Percentiles rank a stretch among this genome's conserved stretches.
phyloP scores from a whole-genome alignment of 2,329 filamentous ascomycete species.

The Uncinocarpus reesii region DNA sequence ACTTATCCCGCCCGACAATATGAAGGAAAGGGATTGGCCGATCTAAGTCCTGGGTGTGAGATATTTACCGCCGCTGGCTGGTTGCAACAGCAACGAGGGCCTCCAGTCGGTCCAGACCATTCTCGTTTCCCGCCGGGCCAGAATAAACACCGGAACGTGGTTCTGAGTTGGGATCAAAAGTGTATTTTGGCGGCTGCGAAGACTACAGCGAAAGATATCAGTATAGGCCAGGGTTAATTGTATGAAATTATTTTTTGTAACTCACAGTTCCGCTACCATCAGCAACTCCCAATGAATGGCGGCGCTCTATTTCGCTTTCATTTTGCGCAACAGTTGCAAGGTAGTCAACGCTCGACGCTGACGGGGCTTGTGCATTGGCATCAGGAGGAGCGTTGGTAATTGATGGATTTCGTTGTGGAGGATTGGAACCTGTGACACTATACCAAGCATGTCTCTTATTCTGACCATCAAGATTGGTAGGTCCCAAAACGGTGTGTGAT shows the following conservation, averaged over 20 bases:
- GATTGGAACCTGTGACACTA: conserved; percentile 25
- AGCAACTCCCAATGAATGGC: conserved; percentile 28
- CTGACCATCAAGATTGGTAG: conserved; percentile 18
- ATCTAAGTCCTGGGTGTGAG: background rate
- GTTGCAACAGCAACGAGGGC: conserved; percentile 43
- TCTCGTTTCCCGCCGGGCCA: conserved; percentile 3
- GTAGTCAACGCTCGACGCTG: conserved; percentile 21
- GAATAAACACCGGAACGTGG: background rate
- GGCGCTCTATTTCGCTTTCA: conserved; percentile 39
- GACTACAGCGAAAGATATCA: background rate
- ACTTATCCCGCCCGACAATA: background rate
- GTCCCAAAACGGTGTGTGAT: background rate
- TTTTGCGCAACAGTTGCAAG: conserved; percentile 39
- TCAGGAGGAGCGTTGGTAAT: conserved; percentile 39
- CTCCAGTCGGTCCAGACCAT: conserved; percentile 40
- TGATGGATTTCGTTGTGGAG: conserved; percentile 24
- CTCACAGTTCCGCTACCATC: conserved; percentile 36
- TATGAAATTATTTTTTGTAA: background rate
- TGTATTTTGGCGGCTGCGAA: background rate
- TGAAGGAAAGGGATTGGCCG: background rate
- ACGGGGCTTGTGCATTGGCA: conserved; percentile 27
- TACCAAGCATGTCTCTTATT: conserved; percentile 29
- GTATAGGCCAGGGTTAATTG: background rate
- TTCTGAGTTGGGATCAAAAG: conserved; percentile 5
- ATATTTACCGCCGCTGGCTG: conserved; percentile 23